Base-by-base conservation (phyloP, 139 green algal genomes). In the Chlorella sp. region DNA sequence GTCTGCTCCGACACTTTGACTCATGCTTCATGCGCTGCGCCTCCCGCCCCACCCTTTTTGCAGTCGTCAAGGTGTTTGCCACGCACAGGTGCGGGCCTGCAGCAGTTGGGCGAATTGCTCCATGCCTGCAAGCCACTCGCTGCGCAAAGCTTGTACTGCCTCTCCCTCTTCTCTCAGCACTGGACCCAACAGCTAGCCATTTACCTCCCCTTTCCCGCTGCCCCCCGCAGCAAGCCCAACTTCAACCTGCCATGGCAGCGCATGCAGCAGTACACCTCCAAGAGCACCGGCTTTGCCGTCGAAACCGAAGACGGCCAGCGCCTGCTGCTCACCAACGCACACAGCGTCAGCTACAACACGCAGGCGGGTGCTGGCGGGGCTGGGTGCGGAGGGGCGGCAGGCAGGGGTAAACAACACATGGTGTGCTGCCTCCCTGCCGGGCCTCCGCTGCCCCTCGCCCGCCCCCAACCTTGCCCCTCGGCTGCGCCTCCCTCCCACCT, bases 241-340 rank as follows among this genome's bases (percentile, higher is more conserved):
- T 97, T 92, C 76, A 88, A 73, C 3, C 85, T 97, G 43, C 85
- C 85, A 22, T 89, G 85, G 85, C 85, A 89, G 73, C 44, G 56
- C 38, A 44, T 76, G 44, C 85, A 87, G 82, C 85, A 89, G 70
- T 82, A 51, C 54, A 69, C 48, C 38, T 56, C n/a, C 65, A 89
- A 89, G 51, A 82, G 67, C 65, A 86, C 81, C 17, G 81, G 81
- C 41, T 72, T 54, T 70, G 92, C 95, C 41, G 94, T 98, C 28
- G 30, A 62, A n/a, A 83, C 51, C 2, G 76, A 67, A 9, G 48
- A 88, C 7, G 88, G 90, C 62, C 34, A 90, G 65, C 88, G 89
- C 24, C 91, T 92, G 77, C 78, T 98, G 24, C 92, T 98, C n/a
- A 98, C 95, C 28, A 98, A 98, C 62, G 95, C 95, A 14, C 95